A percentile compares a stretch with the other conserved stretches of the same genome.
Conservation (phyloP, 441 rosid species). For the Jatropha multifida region DNA sequence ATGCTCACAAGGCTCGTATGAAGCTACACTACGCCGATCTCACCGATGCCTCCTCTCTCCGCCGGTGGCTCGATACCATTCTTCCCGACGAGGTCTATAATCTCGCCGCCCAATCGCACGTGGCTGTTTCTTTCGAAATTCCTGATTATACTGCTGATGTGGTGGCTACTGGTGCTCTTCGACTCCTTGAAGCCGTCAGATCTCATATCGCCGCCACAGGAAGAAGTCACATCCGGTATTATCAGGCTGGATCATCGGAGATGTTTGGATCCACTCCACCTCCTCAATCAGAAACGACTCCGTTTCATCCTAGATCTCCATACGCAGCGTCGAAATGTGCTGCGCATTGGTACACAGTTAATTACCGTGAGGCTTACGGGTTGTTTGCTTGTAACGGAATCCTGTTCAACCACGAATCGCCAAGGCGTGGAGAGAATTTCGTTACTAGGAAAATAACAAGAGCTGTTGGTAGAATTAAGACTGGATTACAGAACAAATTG, state of each 20-base stretch:
- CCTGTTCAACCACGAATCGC: conserved; percentile 84
- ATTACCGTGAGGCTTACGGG: conserved; percentile 79
- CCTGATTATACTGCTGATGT: conserved; percentile 86
- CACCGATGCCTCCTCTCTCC: conserved; percentile 79
- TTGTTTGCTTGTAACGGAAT: conserved; percentile 84
- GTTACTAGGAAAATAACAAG: conserved; percentile 81
- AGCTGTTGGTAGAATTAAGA: conserved; percentile 80
- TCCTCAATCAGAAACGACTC: conserved; percentile 61
- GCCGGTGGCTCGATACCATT: conserved; percentile 85
- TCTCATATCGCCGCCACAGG: conserved; percentile 69
- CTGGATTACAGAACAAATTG: conserved; percentile 76
- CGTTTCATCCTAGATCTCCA: conserved; percentile 87
- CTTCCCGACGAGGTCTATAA: conserved; percentile 82
- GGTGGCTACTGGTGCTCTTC: conserved; percentile 80
- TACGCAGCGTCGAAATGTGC: conserved; percentile 81
- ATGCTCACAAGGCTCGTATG: conserved; percentile 76
- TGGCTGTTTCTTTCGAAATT: conserved; percentile 85
- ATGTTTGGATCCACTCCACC: conserved; percentile 91
- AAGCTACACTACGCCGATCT: conserved; percentile 94
- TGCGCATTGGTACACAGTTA: conserved; percentile 92
- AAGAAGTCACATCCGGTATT: conserved; percentile 57
- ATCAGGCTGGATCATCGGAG: conserved; percentile 87
- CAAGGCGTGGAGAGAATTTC: conserved; percentile 79
- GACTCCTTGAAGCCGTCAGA: conserved; percentile 81
- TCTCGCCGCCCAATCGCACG: conserved; percentile 85